Conservation (phyloP, 179 eudicot species). For the Spergularia azorica region DNA sequence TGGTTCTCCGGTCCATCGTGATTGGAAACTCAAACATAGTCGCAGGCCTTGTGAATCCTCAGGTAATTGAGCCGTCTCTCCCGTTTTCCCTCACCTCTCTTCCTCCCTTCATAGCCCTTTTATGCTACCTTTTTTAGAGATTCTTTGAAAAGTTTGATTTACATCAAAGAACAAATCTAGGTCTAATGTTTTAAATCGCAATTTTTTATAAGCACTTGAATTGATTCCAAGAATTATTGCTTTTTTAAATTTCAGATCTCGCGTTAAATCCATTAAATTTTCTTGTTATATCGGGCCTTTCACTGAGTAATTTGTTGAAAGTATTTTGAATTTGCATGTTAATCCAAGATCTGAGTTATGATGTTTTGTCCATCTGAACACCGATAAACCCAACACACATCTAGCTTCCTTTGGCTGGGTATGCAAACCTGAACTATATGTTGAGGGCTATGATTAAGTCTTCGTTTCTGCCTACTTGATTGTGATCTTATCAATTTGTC, state of each 20-base stretch:
- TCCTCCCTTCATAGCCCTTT: neutral
- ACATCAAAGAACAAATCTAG: neutral
- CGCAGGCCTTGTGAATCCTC: conserved; percentile 19
- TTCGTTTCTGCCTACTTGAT: neutral
- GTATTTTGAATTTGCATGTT: neutral
- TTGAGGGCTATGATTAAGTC: neutral
- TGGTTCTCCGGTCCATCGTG: neutral
- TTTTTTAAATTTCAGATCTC: neutral
- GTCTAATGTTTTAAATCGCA: neutral
- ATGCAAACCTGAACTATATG: neutral
- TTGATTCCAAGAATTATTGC: neutral
- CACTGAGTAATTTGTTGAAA: too few relatives aligned
- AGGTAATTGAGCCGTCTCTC: conserved; percentile 19
- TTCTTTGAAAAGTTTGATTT: conserved; percentile 12
- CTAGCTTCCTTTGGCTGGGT: neutral
- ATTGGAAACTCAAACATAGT: conserved; percentile 9
- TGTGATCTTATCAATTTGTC: neutral
- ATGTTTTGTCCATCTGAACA: conserved; percentile 4
- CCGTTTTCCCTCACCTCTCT: neutral
- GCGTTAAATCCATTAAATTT: neutral
- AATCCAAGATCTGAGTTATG: neutral
- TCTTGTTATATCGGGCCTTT: neutral
- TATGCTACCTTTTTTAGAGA: conserved; percentile 18
- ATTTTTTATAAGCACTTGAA: neutral
- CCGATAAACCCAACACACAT: neutral